A percentile compares a stretch with the other conserved stretches of the same genome.
Conservation (phyloP, 192 early-diverging fungal genomes). For the Chytriomyces sp. region DNA sequence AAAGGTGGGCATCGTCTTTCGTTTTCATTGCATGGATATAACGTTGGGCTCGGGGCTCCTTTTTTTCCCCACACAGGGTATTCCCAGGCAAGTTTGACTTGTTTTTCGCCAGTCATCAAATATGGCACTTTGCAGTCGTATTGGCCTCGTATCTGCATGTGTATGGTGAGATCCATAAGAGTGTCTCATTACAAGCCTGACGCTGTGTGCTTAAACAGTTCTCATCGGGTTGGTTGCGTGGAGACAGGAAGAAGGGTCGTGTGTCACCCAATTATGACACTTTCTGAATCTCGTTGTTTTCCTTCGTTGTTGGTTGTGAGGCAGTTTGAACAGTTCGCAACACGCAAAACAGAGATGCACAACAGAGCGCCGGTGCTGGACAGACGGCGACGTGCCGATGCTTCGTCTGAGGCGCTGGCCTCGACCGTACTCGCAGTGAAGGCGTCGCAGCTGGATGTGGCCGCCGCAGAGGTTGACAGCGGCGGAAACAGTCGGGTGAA, state of each 20-base stretch:
- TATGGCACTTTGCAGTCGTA: conserved; percentile 35
- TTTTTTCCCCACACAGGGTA: background rate
- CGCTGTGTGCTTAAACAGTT: background rate
- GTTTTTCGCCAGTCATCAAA: conserved; percentile 25
- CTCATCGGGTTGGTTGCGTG: background rate
- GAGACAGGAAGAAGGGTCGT: background rate
- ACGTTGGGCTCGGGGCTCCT: background rate
- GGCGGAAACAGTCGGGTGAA: no score
- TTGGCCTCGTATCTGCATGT: conserved; percentile 12
- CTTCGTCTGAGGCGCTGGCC: no score
- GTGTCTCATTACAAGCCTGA: background rate
- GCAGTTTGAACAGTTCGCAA: no score
- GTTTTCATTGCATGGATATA: background rate
- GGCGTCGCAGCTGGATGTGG: no score
- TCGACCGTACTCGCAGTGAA: no score
- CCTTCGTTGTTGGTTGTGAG: no score
- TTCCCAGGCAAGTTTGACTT: conserved; percentile 35
- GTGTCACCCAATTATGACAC: no score
- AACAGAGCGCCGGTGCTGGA: no score
- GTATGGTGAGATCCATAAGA: background rate
- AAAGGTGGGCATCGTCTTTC: conserved; percentile 1
- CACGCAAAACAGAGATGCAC: no score
- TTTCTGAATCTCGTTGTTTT: no score
- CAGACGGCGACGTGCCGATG: no score
- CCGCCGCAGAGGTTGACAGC: no score